Conservation (phyloP, 177 flowering plant genomes). For the Vitis hybrid region DNA sequence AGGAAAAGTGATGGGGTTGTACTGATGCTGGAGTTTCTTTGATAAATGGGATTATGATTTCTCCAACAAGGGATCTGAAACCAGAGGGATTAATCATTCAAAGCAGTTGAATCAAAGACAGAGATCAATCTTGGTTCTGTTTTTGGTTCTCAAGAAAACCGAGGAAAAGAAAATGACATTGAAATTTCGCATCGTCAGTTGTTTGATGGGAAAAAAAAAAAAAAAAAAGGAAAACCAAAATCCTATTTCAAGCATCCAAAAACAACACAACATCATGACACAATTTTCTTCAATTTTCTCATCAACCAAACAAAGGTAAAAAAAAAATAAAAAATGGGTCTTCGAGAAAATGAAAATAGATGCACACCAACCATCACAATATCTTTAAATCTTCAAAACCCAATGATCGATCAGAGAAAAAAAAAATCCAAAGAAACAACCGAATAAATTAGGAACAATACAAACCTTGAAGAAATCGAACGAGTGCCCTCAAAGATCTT, state of each 20-base stretch:
- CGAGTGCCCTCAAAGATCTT: background rate
- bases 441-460: background rate
- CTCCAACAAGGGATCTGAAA: slow-evolving; percentile 1
- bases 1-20: background rate
- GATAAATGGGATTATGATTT: background rate
- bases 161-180: too few relatives aligned
- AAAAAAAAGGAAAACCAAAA: background rate
- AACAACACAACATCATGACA: too few relatives aligned
- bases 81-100: background rate
- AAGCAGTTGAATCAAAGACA: too few relatives aligned
- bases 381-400: too few relatives aligned
- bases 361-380: too few relatives aligned
- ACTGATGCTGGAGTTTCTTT: background rate
- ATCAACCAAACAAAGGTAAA: too few relatives aligned
- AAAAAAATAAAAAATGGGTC: background rate
- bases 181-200: too few relatives aligned
- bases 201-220: background rate
- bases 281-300: too few relatives aligned
- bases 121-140: too few relatives aligned
- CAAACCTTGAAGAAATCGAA: slow-evolving; percentile 3
- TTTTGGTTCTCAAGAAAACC: too few relatives aligned
- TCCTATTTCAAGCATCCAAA: too few relatives aligned
- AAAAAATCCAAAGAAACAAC: background rate
- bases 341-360: background rate
- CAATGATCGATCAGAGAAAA: too few relatives aligned